Conservation (phyloP, 1,284 basidiomycete species). For the Vanrija sp. region DNA sequence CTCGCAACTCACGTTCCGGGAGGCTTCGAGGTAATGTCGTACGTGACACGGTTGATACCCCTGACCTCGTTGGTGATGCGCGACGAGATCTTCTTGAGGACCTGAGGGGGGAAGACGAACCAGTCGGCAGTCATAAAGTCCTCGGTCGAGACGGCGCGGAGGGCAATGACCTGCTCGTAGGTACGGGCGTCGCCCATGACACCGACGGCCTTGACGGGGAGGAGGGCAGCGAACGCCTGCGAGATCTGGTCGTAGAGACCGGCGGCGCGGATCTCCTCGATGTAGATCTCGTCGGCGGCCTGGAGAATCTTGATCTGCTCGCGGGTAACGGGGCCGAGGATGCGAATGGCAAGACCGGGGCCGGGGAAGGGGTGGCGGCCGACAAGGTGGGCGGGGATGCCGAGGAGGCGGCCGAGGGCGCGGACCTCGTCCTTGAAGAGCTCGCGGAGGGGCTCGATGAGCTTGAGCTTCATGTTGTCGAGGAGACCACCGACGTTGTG, state of each 20-base stretch:
- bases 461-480: constrained; percentile 97
- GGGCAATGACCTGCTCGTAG: constrained; percentile 87
- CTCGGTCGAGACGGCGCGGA: constrained; percentile 87
- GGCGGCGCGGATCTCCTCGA: constrained; percentile 93
- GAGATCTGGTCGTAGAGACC: constrained; percentile 90
- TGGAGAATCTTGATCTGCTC: constrained; percentile 94
- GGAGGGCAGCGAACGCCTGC: constrained; percentile 93
- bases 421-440: constrained; percentile 99
- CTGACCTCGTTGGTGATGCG: constrained; percentile 90
- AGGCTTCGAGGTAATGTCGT: constrained; percentile 97
- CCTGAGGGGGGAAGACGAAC: constrained; percentile 91
- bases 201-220: constrained; percentile 96
- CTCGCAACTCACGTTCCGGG: constrained; percentile 62
- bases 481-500: constrained; percentile 97
- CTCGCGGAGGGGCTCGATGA: constrained; percentile 96
- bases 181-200: constrained; percentile 97
- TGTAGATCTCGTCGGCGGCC: constrained; percentile 92
- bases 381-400: constrained; percentile 89
- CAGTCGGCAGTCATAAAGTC: constrained; percentile 99
- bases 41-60: constrained; percentile 89
- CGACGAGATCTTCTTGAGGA: constrained; percentile 87
- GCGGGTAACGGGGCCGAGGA: constrained; percentile 88
- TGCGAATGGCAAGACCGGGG: constrained; percentile 97
- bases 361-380: constrained; percentile 99
- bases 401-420: constrained; percentile 81